Conservation (phyloP, 2,329 filamentous ascomycete genomes). For the Botryotinia narcissicola region DNA sequence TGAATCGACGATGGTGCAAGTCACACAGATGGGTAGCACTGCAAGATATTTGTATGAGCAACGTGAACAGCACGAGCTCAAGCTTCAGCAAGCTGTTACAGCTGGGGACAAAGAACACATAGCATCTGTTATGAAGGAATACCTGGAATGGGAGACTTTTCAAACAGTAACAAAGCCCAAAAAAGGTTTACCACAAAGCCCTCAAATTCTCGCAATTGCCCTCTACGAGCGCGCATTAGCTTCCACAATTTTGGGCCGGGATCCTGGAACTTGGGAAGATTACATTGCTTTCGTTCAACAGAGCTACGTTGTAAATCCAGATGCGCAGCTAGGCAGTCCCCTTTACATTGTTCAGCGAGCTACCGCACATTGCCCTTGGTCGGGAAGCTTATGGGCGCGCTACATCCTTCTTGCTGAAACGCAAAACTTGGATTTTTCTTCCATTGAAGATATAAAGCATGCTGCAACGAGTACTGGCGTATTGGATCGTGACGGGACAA, state of each 20-base stretch:
- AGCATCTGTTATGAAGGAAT: slow-evolving; percentile 56
- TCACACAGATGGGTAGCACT: slow-evolving; percentile 60
- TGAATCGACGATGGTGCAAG: slow-evolving; percentile 69
- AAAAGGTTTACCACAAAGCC: slow-evolving; percentile 45
- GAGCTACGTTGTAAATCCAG: slow-evolving; percentile 33
- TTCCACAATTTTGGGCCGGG: slow-evolving; percentile 61
- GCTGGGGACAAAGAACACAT: slow-evolving; percentile 56
- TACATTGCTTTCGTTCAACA: slow-evolving; percentile 47
- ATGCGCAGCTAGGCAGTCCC: slow-evolving; percentile 47
- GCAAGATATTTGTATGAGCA: slow-evolving; percentile 62
- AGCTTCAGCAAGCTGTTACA: slow-evolving; percentile 57
- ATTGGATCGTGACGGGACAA: slow-evolving; percentile 72
- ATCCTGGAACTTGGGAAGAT: slow-evolving; percentile 78
- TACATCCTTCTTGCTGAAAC: slow-evolving; percentile 84
- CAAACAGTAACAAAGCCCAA: slow-evolving; percentile 56
- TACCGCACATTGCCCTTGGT: slow-evolving; percentile 90
- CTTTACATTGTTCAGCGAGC: slow-evolving; percentile 76
- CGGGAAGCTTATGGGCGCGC: slow-evolving; percentile 84
- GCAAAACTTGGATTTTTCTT: slow-evolving; percentile 69
- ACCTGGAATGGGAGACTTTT: slow-evolving; percentile 80
- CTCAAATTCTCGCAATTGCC: slow-evolving; percentile 55
- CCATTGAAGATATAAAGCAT: slow-evolving; percentile 88
- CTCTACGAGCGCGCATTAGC: slow-evolving; percentile 77
- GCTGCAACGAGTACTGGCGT: slow-evolving; percentile 82
- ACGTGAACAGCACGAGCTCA: slow-evolving; percentile 67